Base-by-base conservation (phyloP, 352 stramenopile species). In the Globisporangium apiculatum region DNA sequence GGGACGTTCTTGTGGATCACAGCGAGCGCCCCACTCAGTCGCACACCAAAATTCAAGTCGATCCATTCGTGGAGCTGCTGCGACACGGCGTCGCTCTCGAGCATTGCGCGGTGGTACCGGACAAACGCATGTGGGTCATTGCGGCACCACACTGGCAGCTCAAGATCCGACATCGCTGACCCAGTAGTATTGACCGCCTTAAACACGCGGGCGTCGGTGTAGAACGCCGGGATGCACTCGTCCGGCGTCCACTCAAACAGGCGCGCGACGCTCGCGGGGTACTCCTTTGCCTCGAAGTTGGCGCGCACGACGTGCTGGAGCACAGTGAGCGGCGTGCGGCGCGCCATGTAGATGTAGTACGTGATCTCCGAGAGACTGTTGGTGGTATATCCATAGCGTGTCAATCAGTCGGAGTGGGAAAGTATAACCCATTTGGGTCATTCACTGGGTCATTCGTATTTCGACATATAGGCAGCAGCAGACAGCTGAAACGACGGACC, bases 221-320 rank as follows among this genome's bases (percentile, higher is more conserved):
- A 99, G 65, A 98, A 98, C 66, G 98, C 96, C 11, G 92, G 87
- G 57, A 98, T 98, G 58, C 91, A 98, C 65, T 99, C 96, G 54
- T 99, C 96, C 0, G 96, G 95, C 8, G 92, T 97, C 91, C 92
- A 98, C 47, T 92, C 72, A 67, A 88, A 98, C 72, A 99, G 84
- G 2, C 90, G 83, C 48, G 68, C 61, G 55, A 99, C 83, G 2
- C 83, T 95, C 1, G 79, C 73, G 1, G 95, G 95, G 61, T 99
- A 99, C 63, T 99, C 93, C 58, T 93, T 87, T 5, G 92, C 66
- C 60, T 98, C 83, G 58, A 98, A 98, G 55, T 96, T 91, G 7
- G 82, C 75, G 43, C 96, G 77, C 0, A 99, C 95, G 3, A 98
- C 84, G 36, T 74, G 65, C 1, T 72, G 68, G 8, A 99, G 74